These are phyloP conservation scores for Flammula alnicola DNA, from an alignment of 1,284 basidiomycete species.

Conservation along the genomic window DNA sequence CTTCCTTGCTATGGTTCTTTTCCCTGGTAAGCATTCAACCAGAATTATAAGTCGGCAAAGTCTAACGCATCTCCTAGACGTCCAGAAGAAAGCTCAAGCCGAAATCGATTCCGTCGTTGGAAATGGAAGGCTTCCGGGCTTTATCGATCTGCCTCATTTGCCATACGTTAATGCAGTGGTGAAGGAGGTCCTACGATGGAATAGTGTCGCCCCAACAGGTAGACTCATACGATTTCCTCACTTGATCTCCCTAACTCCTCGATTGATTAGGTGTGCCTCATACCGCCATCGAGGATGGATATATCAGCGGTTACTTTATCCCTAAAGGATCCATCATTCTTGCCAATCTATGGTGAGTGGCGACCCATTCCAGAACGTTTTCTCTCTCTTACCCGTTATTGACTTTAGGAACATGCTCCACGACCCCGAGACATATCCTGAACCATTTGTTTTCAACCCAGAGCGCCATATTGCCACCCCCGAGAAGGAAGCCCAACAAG, in stretches of 20 bases:
- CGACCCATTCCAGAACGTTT: background rate
- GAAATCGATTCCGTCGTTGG: conserved; percentile 21
- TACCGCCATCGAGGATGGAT: conserved; percentile 29
- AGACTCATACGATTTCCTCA: background rate
- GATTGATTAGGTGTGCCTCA: conserved; percentile 29
- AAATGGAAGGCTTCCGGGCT: conserved; percentile 2
- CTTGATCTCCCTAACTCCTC: background rate
- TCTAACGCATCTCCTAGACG: background rate
- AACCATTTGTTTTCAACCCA: conserved; percentile 32
- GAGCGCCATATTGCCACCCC: conserved; percentile 30
- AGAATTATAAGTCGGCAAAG: background rate
- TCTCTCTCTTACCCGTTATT: background rate
- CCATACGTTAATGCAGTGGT: background rate
- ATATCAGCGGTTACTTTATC: conserved; percentile 34
- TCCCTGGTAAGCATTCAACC: conserved; percentile 33
- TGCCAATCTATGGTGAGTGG: conserved; percentile 32
- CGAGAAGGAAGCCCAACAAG: conserved; percentile 23
- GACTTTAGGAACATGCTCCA: conserved; percentile 31
- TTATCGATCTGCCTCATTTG: conserved; percentile 8
- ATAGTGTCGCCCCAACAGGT: conserved; percentile 23
- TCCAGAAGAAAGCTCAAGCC: conserved; percentile 22
- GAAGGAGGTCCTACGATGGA: conserved; percentile 9
- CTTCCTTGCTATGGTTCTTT: conserved; percentile 48
- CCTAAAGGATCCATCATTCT: conserved; percentile 36
- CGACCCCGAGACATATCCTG: conserved; percentile 31